Evolutionary conservation across 768 basidiomycete species (phyloP), one percentile per base, ranked within the genome.

Genomic region (Infundibulicybe gibba): DNA sequence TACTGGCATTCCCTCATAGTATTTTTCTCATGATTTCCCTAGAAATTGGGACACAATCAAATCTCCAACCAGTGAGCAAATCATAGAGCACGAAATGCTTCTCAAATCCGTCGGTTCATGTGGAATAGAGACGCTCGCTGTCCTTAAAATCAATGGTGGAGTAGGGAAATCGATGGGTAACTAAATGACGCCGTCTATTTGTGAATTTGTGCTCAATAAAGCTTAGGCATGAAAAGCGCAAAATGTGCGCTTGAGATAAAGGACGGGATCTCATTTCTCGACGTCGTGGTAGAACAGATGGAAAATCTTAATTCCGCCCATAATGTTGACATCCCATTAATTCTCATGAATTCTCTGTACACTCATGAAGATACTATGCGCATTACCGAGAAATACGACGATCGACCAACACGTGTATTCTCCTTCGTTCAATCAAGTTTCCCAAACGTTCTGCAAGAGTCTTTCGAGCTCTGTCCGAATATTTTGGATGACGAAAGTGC

Each of bases 271-370:
- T 94, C 89, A 43, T 97, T 97, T 82, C 82, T 97, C 52, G 94
- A 97, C 66, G 79, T 97, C 52, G 87, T 83, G 47, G 91, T 97
- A 40, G 80, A 90, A 54, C 94, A 97, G 70, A 93, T 97, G 59
- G 92, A 97, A 76, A 90, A 95, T 66, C 83, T 95, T 62, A 94
- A 94, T 77, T 87, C 84, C 44, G 78, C 81, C 41, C 73, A 81
- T 61, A 81, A 80, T 53, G 86, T 90, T 67, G 87, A 97, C 68
- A 90, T 95, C 39, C 94, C 92, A 15, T 87, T 97, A 66, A 88
- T 97, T 71, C 83, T 97, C 61, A 95, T 97, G 95, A 97, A 94
- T 61, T 95, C 92, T 47, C 97, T 98, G 79, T 95, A 95, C 76
- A 97, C 94, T 15, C 90, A 94, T 64, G 91, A 97, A 32, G 94